Evolutionary conservation across 73 alveolate species (phyloP), one percentile per base, ranked within the genome.

Genomic region (Paraurostyla sp.): DNA sequence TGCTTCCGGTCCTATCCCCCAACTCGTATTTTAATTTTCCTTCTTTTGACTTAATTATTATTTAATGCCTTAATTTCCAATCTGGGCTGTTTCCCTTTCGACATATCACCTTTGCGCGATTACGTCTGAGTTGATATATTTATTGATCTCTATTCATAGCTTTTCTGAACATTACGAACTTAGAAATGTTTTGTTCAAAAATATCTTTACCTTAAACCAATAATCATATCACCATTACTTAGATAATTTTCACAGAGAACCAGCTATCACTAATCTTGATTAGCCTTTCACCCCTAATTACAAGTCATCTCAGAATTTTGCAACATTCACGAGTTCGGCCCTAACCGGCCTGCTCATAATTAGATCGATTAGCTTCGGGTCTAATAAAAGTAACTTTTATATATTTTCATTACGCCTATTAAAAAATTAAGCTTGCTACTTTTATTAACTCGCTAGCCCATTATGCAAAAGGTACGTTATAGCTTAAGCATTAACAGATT

Each of bases 211-310:
- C 73, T 56, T 20, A 15, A 56, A 16, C 15, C 13, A 23, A 56
- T 16, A 16, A 56, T 9, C 40, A 16, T 23, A 13, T 9, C 22
- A 36, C 15, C 23, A 16, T 30, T 89, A 85, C 95, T 54, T 50
- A 33, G 60, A 89, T 85, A 89, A 32, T 15, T 89, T 89, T 89
- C 95, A 90, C 41, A 75, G 95, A 89, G 86, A 85, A 89, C 95
- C 93, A 89, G 95, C 95, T 89, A 89, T 89, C 93, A 0, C 95
- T 23, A 29, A 27, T 81, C 50, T 89, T 83, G 95, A 84, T 89
- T 49, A 40, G 89, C 92, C 95, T 89, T 89, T 89, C 95, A 89
- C 95, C 93, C 95, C 95, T 89, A 89, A 22, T 36, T 71, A 85
- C 93, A 85, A 43, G 46, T 89, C 95, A 68, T 89, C 95, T 76